Evolutionary conservation across 176 grass and related monocot genomes (phyloP), one percentile per base, ranked within the genome.

Genomic region (Puccinellia tenuiflora): DNA sequence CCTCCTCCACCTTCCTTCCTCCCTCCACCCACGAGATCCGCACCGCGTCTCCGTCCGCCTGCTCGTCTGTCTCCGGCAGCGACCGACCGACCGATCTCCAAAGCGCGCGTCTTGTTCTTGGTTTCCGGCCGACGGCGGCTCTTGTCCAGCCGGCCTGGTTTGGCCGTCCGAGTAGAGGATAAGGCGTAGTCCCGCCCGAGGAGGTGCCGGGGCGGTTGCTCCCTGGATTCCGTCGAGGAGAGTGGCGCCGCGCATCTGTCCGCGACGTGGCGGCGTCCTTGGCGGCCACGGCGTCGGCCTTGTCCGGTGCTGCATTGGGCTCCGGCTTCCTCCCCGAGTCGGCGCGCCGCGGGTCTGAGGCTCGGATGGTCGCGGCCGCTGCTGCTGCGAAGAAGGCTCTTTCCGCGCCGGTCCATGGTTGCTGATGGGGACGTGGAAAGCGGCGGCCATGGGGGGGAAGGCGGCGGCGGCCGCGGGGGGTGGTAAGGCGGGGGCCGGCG

Each of bases 391-490:
- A 59, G 45, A 15, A 25, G 67, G 6, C 29, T 65, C 66, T 18
- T 9, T 20, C 3, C 22, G 1, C 55, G 33, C 17, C 71, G 83
- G 71, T 89, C 69, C 87, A 86, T 84, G 89, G 78, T 84, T 38
- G 80, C 70, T 48, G 81, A 85, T 81, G 89, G 63, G 81, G 79
- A 85, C 60, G 60, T 63, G 92, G 73, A 87, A 88, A n/a, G n/a
- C n/a, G 84, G 73, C 75, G 78, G 66, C 40, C n/a, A 24, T 63
- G 60, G 63, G 73, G 82, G 85, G 92, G 59, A 86, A 88, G 84
- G 73, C 62, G 77, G 65, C 64, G n/a, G n/a, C n/a, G n/a, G n/a
- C n/a, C n/a, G n/a, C n/a, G 46, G 84, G 80, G 72, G 59, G n/a
- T n/a, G n/a, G 57, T 69, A 90, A 90, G 86, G 35, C 45, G 25